Conservation (phyloP, 129 eudicot genomes). For the Flaveria linearis region DNA sequence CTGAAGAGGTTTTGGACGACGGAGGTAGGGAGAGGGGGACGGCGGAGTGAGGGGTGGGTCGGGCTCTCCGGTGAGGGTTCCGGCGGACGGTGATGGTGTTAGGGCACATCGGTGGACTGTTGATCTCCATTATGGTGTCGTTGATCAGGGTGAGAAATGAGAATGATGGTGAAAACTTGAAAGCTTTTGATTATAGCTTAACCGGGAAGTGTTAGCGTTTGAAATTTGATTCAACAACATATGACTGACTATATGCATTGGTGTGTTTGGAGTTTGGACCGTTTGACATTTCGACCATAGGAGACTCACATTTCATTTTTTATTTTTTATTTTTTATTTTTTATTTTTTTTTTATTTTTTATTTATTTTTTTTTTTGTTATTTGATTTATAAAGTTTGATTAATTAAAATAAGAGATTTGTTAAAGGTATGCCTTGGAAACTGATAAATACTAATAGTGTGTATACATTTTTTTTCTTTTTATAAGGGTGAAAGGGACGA, state of each 20-base stretch:
- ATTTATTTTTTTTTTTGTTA: too few species aligned
- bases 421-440: too few species aligned
- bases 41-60: constrained; percentile 60
- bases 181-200: not conserved
- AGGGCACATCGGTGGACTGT: constrained; percentile 54
- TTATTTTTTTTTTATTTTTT: too few species aligned
- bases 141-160: not conserved
- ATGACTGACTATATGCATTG: not conserved
- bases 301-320: not conserved
- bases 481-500: too few species aligned
- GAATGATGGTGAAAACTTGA: not conserved
- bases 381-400: too few species aligned
- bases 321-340: too few species aligned
- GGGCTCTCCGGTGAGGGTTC: constrained; percentile 69
- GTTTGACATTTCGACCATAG: not conserved
- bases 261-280: not conserved
- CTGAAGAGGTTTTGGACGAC: constrained; percentile 30
- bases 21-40: constrained; percentile 37
- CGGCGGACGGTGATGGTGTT: constrained; percentile 71
- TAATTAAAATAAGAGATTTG: too few species aligned
- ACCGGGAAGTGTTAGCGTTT: constrained; percentile 32
- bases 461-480: too few species aligned
- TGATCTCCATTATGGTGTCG: constrained; percentile 37
- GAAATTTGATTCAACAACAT: constrained; percentile 14
- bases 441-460: too few species aligned